These are phyloP conservation scores for Umbelopsis isabellina DNA, from an alignment of 192 early-diverging fungal species.

Conservation along the genomic window DNA sequence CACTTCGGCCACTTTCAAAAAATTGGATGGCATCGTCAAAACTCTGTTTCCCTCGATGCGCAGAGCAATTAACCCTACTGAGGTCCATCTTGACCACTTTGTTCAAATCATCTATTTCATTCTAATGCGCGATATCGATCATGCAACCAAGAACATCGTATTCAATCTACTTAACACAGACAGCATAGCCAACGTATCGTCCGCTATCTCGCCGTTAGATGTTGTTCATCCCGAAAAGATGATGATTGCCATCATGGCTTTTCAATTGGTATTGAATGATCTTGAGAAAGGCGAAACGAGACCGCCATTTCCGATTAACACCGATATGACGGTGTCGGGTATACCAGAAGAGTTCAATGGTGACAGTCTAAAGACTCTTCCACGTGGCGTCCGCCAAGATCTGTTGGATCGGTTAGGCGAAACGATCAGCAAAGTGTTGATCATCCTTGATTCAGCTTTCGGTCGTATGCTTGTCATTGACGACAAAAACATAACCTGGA, in stretches of 20 bases:
- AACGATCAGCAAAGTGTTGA: conserved; percentile 59
- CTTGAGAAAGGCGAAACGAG: conserved; percentile 57
- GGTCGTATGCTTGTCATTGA: conserved; percentile 52
- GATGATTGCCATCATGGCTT: conserved; percentile 74
- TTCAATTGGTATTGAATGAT: conserved; percentile 73
- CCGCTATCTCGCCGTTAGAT: conserved; percentile 48
- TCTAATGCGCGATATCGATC: conserved; percentile 63
- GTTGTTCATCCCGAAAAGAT: conserved; percentile 70
- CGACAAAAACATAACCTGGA: conserved; percentile 47
- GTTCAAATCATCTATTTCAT: conserved; percentile 75
- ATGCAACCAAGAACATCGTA: conserved; percentile 69
- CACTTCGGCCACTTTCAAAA: conserved; percentile 49
- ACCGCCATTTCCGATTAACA: conserved; percentile 53
- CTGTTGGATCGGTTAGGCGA: conserved; percentile 70
- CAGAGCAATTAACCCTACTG: conserved; percentile 59
- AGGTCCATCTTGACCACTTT: conserved; percentile 69
- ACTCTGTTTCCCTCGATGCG: conserved; percentile 67
- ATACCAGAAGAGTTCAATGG: conserved; percentile 38
- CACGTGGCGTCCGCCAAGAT: conserved; percentile 66
- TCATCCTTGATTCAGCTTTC: conserved; percentile 63
- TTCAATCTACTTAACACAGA: conserved; percentile 69
- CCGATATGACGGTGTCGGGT: conserved; percentile 41
- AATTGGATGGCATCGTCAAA: conserved; percentile 61
- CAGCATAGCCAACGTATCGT: conserved; percentile 34
- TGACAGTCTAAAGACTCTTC: conserved; percentile 35